Percentiles rank a stretch among this genome's conserved stretches.
phyloP scores from a whole-genome alignment of 805 yeast species.

The Schizosaccharomyces japonicus region DNA sequence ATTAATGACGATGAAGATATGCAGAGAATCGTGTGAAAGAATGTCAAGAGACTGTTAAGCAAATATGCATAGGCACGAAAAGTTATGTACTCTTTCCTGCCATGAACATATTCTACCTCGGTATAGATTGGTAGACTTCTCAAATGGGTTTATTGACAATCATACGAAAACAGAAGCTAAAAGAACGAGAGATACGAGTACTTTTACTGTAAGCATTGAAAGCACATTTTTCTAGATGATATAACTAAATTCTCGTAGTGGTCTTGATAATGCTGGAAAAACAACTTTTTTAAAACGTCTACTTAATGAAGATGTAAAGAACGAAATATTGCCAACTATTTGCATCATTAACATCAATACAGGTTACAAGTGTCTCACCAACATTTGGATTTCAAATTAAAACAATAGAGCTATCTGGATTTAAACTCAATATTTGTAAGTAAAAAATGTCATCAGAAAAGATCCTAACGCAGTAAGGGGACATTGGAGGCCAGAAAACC shows the following conservation, averaged over 20 bases:
- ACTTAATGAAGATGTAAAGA: conserved; percentile 21
- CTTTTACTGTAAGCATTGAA: conserved; percentile 29
- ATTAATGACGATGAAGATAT: too few species aligned
- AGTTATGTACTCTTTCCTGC: too few species aligned
- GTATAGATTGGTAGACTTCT: too few species aligned
- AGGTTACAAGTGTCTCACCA: conserved; percentile 37
- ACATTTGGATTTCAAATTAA: conserved; percentile 76
- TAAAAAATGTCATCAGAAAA: not conserved
- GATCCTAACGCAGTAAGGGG: conserved; percentile 25
- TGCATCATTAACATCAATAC: not conserved
- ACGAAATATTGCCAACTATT: not conserved
- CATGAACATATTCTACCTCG: too few species aligned
- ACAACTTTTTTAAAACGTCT: conserved; percentile 52
- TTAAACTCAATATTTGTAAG: conserved; percentile 18
- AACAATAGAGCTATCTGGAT: conserved; percentile 24
- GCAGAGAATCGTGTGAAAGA: too few species aligned
- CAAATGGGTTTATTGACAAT: conserved; percentile 18
- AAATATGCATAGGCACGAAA: too few species aligned
- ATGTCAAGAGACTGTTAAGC: too few species aligned
- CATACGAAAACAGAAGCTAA: conserved; percentile 57
- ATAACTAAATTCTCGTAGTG: conserved; percentile 18
- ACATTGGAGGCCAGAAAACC: conserved; percentile 73
- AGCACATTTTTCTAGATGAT: not conserved
- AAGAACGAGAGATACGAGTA: conserved; percentile 54
- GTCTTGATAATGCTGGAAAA: conserved; percentile 80